Evolutionary conservation across 768 basidiomycete species (phyloP), one percentile per base, ranked within the genome.

Genomic region (Lactifluus echinatus): DNA sequence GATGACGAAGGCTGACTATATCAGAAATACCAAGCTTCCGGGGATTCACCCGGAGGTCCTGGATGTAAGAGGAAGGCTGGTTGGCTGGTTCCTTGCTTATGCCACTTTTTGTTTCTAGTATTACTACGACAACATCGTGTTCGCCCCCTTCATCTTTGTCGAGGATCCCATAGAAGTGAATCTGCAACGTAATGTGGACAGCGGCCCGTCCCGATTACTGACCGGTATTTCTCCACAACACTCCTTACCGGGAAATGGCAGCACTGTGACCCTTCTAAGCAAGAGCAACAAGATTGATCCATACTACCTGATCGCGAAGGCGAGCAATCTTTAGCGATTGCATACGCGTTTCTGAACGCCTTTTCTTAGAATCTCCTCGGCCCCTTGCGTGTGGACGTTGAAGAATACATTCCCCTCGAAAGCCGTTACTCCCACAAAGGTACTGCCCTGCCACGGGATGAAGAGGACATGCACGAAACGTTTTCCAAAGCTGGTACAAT

Each of bases 51-150:
- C 84, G 3, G 85, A 93, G 66, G 81, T 96, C 26, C 76, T 99
- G 52, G 93, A 94, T 67, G 93, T 95, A 68, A 69, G 85, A 58
- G 59, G 36, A 8, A 43, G 43, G 58, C 48, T 19, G 28, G 43
- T 24, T 40, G 17, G 8, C 26, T 21, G 42, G 28, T 2, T 14
- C 60, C 23, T 21, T 19, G 44, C 28, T 39, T 21, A 50, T 33
- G 50, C 39, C 23, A 17, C 12, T 43, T 23, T 3, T 33, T 31
- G 8, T 50, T 31, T 2, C 63, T n/a, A 96, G 92, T 94, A 87
- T 64, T 93, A 93, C 68, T 98, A 87, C 68, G 96, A 99, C 72
- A 97, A 99, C 66, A 94, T 94, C 57, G 83, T 93, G 19, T 93
- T 93, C 70, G 89, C 90, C 26, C 95, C 93, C 0, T 99, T 98